These are phyloP conservation scores for Colletotrichum sp. DNA, from an alignment of 2,329 filamentous ascomycete species.

Conservation along the genomic window DNA sequence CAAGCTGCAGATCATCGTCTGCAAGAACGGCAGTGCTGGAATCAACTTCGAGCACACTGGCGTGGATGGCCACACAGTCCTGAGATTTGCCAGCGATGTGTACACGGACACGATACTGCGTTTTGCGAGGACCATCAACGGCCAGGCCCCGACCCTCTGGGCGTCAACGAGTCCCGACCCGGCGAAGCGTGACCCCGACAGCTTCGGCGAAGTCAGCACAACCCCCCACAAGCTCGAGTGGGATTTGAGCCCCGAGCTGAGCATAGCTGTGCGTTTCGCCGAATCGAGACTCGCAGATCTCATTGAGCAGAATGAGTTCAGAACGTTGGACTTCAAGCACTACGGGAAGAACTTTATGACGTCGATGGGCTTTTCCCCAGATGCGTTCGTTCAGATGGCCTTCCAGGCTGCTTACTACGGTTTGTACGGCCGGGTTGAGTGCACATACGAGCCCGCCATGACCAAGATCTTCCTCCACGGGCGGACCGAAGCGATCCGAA, in stretches of 20 bases:
- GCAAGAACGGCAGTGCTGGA: slow-evolving; percentile 96
- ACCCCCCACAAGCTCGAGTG: slow-evolving; percentile 96
- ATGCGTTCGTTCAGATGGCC: slow-evolving; percentile 98
- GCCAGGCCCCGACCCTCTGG: slow-evolving; percentile 90
- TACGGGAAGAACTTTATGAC: slow-evolving; percentile 99
- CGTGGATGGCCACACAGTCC: slow-evolving; percentile 95
- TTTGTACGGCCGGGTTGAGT: slow-evolving; percentile 91
- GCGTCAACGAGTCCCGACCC: slow-evolving; percentile 90
- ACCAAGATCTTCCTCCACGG: slow-evolving; percentile 94
- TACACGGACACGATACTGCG: slow-evolving; percentile 98
- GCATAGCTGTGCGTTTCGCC: slow-evolving; percentile 90
- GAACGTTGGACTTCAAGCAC: slow-evolving; percentile 84
- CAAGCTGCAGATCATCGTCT: slow-evolving; percentile 98
- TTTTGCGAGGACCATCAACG: slow-evolving; percentile 95
- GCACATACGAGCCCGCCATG: slow-evolving; percentile 98
- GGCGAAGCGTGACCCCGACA: slow-evolving; percentile 86
- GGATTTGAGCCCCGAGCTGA: slow-evolving; percentile 94
- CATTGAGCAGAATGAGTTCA: slow-evolving; percentile 95
- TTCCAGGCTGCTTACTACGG: slow-evolving; percentile 99
- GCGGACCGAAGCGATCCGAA: slow-evolving; percentile 90
- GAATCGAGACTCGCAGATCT: slow-evolving; percentile 93
- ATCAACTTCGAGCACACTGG: slow-evolving; percentile 99
- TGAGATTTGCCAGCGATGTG: slow-evolving; percentile 93
- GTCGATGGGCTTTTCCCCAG: slow-evolving; percentile 93
- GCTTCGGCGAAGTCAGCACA: slow-evolving; percentile 91